Percentiles rank a stretch among this genome's conserved stretches.
phyloP scores from a whole-genome alignment of 2,329 filamentous ascomycete genomes.

The Coniochaeta hoffmannii region DNA sequence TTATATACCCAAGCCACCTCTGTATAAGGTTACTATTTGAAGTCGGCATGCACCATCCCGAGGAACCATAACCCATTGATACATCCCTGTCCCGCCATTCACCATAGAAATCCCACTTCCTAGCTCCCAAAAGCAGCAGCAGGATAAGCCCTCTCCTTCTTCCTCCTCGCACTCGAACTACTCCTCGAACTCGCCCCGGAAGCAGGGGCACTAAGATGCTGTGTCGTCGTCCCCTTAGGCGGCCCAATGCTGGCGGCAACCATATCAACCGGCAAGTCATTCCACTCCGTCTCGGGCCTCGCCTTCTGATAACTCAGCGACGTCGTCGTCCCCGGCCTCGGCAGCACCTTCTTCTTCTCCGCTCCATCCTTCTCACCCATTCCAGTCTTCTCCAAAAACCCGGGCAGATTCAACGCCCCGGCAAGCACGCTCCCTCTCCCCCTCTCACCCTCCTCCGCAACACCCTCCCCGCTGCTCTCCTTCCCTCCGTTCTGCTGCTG shows the following conservation, averaged over 20 bases:
- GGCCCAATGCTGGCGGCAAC: constrained; percentile 16
- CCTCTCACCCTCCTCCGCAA: not conserved
- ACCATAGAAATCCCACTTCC: not conserved
- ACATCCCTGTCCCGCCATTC: too few relatives aligned
- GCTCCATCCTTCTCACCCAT: not conserved
- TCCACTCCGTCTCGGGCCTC: constrained; percentile 56
- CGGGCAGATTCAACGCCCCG: constrained; percentile 18
- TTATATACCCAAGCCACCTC: too few relatives aligned
- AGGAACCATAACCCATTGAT: too few relatives aligned
- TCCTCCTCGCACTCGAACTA: constrained; percentile 45
- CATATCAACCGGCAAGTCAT: constrained; percentile 58
- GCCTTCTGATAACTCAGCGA: constrained; percentile 49
- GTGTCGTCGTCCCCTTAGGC: not conserved
- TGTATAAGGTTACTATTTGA: too few relatives aligned
- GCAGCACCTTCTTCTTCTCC: not conserved
- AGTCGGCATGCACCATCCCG: too few relatives aligned
- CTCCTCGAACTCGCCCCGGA: constrained; percentile 47
- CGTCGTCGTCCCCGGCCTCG: constrained; percentile 13
- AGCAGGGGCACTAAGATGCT: constrained; percentile 20
- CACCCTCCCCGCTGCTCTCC: constrained; percentile 1
- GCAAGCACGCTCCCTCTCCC: constrained; percentile 17
- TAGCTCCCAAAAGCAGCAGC: constrained; percentile 46
- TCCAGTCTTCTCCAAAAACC: not conserved
- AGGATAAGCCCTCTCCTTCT: constrained; percentile 54
- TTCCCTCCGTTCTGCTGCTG: not conserved